A percentile compares a stretch with the other conserved stretches of the same genome.
Evolutionary conservation across 225 moss, liverwort and hornwort species (phyloP).

Genomic region (Climacium dendroides): DNA sequence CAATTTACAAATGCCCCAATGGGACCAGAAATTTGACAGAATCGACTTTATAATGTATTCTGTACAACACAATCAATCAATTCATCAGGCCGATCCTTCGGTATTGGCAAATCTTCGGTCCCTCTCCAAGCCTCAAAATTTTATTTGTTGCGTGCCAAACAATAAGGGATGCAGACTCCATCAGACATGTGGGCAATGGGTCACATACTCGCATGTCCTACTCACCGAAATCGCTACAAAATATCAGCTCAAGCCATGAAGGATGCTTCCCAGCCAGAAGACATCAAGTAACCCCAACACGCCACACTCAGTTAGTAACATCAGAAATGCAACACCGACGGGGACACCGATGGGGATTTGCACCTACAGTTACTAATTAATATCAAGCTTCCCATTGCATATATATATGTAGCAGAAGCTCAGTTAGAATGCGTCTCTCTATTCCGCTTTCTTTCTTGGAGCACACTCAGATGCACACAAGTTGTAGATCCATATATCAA

Average conservation of each 20-base stretch:
- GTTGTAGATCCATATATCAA: not conserved
- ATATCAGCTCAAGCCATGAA: not conserved
- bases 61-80: not conserved
- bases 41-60: rapidly evolving
- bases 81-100: not conserved
- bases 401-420: not conserved
- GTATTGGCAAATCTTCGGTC: not conserved
- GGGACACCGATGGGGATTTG: not conserved
- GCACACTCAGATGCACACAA: not conserved
- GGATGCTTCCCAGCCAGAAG: not conserved
- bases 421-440: not conserved
- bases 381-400: not conserved
- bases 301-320: not conserved
- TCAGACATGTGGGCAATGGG: not conserved
- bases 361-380: not conserved
- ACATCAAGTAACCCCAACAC: not conserved
- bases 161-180: not conserved
- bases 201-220: not conserved
- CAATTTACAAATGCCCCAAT: not conserved
- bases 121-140: not conserved
- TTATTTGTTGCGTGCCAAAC: not conserved
- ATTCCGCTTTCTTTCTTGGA: not conserved
- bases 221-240: not conserved
- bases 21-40: not conserved
- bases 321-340: no score